Evolutionary conservation across 306 rosid species (phyloP).

Genomic region (Nissolia schottii): DNA sequence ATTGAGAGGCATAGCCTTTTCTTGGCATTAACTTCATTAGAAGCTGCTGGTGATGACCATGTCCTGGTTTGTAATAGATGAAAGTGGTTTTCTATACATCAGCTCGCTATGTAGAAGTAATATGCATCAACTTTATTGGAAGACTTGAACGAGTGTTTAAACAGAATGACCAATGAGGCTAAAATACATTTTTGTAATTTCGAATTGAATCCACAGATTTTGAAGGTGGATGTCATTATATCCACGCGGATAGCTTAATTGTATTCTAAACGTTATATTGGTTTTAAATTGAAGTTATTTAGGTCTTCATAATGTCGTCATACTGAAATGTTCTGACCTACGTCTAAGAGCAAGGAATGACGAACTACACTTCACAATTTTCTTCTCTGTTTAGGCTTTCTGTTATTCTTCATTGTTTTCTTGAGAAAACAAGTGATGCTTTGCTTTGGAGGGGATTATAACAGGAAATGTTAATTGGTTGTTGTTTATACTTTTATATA

Average conservation of each 20-base stretch:
- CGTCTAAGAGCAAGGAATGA: background rate
- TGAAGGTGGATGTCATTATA: background rate
- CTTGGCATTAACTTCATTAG: background rate
- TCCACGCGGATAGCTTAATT: background rate
- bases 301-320: background rate
- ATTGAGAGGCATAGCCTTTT: background rate
- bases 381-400: background rate
- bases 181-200: background rate
- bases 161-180: background rate
- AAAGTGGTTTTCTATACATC: background rate
- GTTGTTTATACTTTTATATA: slow-evolving; percentile 17
- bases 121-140: background rate
- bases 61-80: slow-evolving; percentile 10
- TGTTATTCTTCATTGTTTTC: background rate
- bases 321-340: slow-evolving; percentile 14
- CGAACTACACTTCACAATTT: background rate
- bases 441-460: background rate
- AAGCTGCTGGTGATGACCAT: background rate
- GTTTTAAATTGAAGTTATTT: background rate
- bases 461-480: background rate
- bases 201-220: background rate
- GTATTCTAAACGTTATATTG: background rate
- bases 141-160: background rate
- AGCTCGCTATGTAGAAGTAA: background rate
- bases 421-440: slow-evolving; percentile 11